A percentile compares a stretch with the other conserved stretches of the same genome.
Conservation (phyloP, 2,329 filamentous ascomycete species). For the Alternaria rosae region DNA sequence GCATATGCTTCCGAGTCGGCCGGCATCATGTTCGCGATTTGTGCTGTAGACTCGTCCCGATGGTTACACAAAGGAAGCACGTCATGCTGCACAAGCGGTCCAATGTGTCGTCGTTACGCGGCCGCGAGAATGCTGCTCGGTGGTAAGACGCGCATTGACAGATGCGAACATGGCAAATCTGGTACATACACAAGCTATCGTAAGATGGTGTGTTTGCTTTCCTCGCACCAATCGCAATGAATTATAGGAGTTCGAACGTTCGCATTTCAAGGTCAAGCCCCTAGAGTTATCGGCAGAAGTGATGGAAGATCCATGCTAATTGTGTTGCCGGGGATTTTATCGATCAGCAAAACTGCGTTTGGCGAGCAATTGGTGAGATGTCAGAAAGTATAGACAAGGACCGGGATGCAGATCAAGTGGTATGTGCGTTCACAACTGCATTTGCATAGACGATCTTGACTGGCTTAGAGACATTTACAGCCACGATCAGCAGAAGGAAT, state of each 20-base stretch:
- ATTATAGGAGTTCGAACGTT: background rate
- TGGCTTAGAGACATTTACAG: slow-evolving; percentile 2
- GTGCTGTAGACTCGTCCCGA: slow-evolving; percentile 13
- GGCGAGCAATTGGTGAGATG: background rate
- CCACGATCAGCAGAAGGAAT: slow-evolving; percentile 5
- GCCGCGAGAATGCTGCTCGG: background rate
- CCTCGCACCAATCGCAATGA: background rate
- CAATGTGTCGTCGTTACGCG: slow-evolving; percentile 2
- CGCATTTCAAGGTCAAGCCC: background rate
- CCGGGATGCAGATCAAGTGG: slow-evolving; percentile 3
- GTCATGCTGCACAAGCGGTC: slow-evolving; percentile 18
- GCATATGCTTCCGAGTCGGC: slow-evolving; percentile 23
- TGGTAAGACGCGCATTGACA: background rate
- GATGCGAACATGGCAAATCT: background rate
- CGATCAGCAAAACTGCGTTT: background rate
- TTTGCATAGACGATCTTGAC: background rate
- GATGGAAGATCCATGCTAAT: background rate
- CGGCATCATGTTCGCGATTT: slow-evolving; percentile 15
- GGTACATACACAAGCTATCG: background rate
- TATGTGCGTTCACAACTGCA: background rate
- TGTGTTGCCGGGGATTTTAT: slow-evolving; percentile 1
- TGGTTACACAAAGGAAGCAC: slow-evolving; percentile 15
- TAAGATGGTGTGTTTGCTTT: background rate
- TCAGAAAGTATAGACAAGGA: background rate
- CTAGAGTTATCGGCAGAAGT: background rate